phyloP scores from a whole-genome alignment of 1,284 basidiomycete species.

The Fistulinella cinereoalba region DNA sequence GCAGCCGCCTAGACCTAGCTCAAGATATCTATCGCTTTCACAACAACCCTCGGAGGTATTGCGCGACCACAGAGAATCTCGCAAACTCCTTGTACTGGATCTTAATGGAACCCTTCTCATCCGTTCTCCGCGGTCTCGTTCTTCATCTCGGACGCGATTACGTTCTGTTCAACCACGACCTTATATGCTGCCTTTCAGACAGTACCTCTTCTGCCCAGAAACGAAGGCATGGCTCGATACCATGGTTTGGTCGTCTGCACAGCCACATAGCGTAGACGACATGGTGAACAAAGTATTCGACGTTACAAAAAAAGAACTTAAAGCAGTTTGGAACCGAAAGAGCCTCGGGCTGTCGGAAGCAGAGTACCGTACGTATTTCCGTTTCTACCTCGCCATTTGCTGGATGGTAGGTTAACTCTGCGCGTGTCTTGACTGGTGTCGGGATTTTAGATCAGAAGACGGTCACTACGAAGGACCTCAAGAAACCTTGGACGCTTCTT shows the following conservation, averaged over 20 bases:
- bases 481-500: constrained; percentile 59
- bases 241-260: constrained; percentile 87
- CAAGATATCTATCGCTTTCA: constrained; percentile 40
- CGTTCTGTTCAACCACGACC: constrained; percentile 53
- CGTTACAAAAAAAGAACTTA: constrained; percentile 41
- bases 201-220: constrained; percentile 58
- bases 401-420: background rate
- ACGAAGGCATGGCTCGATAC: constrained; percentile 68
- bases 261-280: constrained; percentile 72
- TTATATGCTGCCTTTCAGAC: constrained; percentile 62
- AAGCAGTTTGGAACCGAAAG: constrained; percentile 77
- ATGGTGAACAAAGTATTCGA: constrained; percentile 66
- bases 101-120: constrained; percentile 82
- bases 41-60: constrained; percentile 35
- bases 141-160: constrained; percentile 32
- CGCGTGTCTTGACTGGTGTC: constrained; percentile 6
- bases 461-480: constrained; percentile 73
- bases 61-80: constrained; percentile 34
- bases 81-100: constrained; percentile 78
- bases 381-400: background rate
- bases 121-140: constrained; percentile 41
- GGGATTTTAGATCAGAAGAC: constrained; percentile 54
- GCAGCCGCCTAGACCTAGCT: constrained; percentile 28
- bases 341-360: constrained; percentile 59
- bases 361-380: constrained; percentile 58